Conservation (phyloP, 345 rosid species). For the Syzygium jambos region DNA sequence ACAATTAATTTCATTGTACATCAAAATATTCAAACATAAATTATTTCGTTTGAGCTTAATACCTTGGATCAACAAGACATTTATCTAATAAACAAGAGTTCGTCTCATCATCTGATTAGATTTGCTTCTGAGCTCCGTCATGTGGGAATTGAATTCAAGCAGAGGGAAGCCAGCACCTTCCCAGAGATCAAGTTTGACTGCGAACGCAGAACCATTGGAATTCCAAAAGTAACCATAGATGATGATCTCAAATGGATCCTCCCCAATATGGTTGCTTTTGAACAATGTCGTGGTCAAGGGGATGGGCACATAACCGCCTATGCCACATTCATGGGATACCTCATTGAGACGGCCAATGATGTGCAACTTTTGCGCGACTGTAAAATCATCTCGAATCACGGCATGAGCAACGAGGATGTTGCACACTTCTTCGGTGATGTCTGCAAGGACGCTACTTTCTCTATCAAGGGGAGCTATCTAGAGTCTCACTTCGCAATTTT, state of each 20-base stretch:
- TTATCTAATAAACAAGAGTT: too few species aligned
- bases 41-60: too few species aligned
- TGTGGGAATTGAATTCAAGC: background rate
- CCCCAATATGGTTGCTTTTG: background rate
- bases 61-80: too few species aligned
- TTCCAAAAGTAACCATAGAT: background rate
- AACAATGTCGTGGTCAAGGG: background rate
- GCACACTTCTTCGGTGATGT: rapidly evolving
- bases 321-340: too few species aligned
- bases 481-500: background rate
- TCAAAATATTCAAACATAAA: too few species aligned
- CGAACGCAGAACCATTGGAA: background rate
- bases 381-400: background rate
- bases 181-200: background rate
- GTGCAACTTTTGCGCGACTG: too few species aligned
- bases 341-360: too few species aligned
- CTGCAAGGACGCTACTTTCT: background rate
- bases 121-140: background rate
- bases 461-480: background rate
- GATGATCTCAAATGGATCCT: background rate
- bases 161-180: background rate
- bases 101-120: background rate
- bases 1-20: too few species aligned
- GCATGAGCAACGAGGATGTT: background rate
- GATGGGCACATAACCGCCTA: too few species aligned